Percentiles rank a stretch among this genome's conserved stretches.
phyloP scores from a whole-genome alignment of 2,329 filamentous ascomycete species.

The Penicillium italicum region DNA sequence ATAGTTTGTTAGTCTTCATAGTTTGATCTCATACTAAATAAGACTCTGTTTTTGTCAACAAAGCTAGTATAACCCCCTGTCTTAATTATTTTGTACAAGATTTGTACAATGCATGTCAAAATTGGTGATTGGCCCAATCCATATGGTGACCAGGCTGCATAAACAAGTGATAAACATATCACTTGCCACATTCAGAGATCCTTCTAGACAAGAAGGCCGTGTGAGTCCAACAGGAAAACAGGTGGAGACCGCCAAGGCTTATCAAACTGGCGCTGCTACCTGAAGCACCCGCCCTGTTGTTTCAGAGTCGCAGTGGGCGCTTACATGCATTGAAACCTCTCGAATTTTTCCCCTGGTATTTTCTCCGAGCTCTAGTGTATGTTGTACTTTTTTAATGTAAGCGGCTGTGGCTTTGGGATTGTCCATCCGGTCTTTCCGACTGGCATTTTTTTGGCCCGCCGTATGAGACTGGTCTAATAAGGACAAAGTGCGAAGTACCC shows the following conservation, averaged over 20 bases:
- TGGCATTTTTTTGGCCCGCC: neutral
- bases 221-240: slow-evolving; percentile 7
- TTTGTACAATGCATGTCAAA: neutral
- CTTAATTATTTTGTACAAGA: neutral
- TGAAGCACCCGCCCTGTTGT: slow-evolving; percentile 36
- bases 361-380: slow-evolving; percentile 17
- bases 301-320: slow-evolving; percentile 34
- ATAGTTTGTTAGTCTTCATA: neutral
- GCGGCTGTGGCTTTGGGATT: slow-evolving; percentile 17
- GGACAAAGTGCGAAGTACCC: neutral
- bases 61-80: neutral
- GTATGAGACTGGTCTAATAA: slow-evolving; percentile 12
- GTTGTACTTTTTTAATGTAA: slow-evolving; percentile 10
- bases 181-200: slow-evolving; percentile 11
- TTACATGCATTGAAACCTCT: slow-evolving; percentile 26
- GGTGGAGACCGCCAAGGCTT: slow-evolving; percentile 21
- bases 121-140: slow-evolving; percentile 10
- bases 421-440: neutral
- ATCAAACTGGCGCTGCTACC: slow-evolving; percentile 37
- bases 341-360: slow-evolving; percentile 9
- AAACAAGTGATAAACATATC: slow-evolving; percentile 12
- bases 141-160: slow-evolving; percentile 20
- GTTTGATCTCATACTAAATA: neutral
- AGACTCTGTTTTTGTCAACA: neutral
- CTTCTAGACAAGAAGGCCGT: slow-evolving; percentile 1